Percentiles rank a stretch among this genome's conserved stretches.
Evolutionary conservation across 2,329 filamentous ascomycete species (phyloP).

Genomic region (Fusarium lyarnte): DNA sequence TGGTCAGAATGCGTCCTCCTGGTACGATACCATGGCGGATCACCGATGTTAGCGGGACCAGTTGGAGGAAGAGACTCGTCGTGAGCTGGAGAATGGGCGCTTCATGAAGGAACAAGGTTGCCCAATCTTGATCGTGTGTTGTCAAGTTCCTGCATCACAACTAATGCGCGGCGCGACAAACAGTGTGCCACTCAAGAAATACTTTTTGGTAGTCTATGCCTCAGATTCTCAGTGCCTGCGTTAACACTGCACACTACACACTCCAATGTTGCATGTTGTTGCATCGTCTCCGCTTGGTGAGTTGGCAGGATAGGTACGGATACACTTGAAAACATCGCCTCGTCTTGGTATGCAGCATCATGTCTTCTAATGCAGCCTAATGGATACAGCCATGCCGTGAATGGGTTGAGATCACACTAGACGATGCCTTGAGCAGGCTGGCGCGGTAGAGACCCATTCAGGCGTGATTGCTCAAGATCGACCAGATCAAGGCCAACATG

Average conservation of each 20-base stretch:
- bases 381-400: constrained; percentile 30
- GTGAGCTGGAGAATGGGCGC: constrained; percentile 30
- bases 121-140: constrained; percentile 41
- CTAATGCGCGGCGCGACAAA: constrained; percentile 18
- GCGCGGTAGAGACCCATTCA: constrained; percentile 11
- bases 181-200: constrained; percentile 13
- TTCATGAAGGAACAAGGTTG: constrained; percentile 23
- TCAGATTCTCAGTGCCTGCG: constrained; percentile 25
- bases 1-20: constrained; percentile 21
- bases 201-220: background rate
- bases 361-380: constrained; percentile 26
- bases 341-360: constrained; percentile 12
- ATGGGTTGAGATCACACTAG: constrained; percentile 33
- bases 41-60: constrained; percentile 40
- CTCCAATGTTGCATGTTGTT: constrained; percentile 4
- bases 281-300: constrained; percentile 40
- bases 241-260: constrained; percentile 11
- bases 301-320: constrained; percentile 38
- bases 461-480: background rate
- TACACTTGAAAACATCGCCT: background rate
- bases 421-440: constrained; percentile 32
- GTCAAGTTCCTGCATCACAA: constrained; percentile 40
- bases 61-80: constrained; percentile 22
- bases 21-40: constrained; percentile 39
- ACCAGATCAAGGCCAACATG: background rate